Conservation (phyloP, 176 grass and related monocot genomes). For the Triticum urartu region DNA sequence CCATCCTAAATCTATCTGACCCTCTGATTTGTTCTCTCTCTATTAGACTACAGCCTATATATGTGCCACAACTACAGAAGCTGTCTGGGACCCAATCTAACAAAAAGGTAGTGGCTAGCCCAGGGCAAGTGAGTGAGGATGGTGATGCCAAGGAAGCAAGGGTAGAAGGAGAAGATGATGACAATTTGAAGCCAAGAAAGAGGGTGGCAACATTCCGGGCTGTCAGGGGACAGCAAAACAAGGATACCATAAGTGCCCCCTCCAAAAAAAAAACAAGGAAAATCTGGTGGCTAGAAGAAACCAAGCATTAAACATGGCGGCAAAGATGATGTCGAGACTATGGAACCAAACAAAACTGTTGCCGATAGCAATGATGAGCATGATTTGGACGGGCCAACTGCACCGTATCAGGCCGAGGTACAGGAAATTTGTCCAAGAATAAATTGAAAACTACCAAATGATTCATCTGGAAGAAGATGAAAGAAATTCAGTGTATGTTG, state of each 20-base stretch:
- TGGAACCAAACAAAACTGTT: background rate
- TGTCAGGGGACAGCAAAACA: constrained; percentile 14
- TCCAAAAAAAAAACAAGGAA: constrained; percentile 17
- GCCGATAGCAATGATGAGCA: background rate
- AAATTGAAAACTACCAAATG: background rate
- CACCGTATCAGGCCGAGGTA: background rate
- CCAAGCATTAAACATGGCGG: background rate
- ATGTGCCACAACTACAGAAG: constrained; percentile 77
- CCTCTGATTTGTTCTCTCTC: constrained; percentile 3
- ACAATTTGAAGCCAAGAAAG: constrained; percentile 40
- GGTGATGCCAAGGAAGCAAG: constrained; percentile 25
- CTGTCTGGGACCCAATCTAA: constrained; percentile 40
- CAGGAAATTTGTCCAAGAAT: constrained; percentile 28
- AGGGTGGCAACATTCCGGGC: background rate
- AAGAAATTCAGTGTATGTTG: background rate
- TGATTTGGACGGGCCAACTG: background rate
- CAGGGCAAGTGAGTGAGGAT: constrained; percentile 26
- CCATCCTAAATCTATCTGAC: background rate
- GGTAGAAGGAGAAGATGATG: background rate
- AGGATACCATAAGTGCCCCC: background rate
- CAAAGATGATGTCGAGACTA: background rate
- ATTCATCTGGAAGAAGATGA: background rate
- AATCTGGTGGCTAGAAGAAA: constrained; percentile 7
- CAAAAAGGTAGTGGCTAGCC: constrained; percentile 20
- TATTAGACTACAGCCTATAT: constrained; percentile 63